Evolutionary conservation across 805 yeast species (phyloP).

Genomic region (Pichia paraexigua): DNA sequence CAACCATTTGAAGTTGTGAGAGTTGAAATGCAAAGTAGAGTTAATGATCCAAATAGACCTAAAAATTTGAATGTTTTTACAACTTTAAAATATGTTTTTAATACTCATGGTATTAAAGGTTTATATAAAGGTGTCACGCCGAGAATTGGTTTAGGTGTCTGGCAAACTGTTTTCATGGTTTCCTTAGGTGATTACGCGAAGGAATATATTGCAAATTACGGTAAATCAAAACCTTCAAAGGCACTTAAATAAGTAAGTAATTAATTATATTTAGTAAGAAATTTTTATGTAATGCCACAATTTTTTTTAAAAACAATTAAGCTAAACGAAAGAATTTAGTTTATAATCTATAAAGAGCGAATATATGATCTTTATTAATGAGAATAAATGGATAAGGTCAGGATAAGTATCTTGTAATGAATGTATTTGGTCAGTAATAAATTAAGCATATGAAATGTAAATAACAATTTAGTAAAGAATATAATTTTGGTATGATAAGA

Average conservation of each 20-base stretch:
- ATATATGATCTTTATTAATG: neutral
- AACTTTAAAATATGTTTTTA: conserved; percentile 77
- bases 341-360: neutral
- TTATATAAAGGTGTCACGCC: conserved; percentile 96
- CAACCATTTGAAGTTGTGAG: conserved; percentile 98
- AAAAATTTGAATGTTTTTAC: conserved; percentile 72
- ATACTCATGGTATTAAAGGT: conserved; percentile 78
- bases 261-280: neutral
- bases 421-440: neutral
- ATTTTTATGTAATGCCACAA: neutral
- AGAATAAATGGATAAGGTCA: neutral
- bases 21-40: conserved; percentile 96
- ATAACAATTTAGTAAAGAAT: neutral
- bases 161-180: conserved; percentile 99
- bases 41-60: conserved; percentile 92
- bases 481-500: neutral
- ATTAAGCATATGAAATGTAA: neutral
- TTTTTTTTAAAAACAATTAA: too few relatives aligned
- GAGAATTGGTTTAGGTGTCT: conserved; percentile 90
- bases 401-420: neutral
- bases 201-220: conserved; percentile 47
- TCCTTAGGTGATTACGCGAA: conserved; percentile 93
- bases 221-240: conserved; percentile 7
- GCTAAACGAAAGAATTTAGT: neutral
- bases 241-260: conserved; percentile 1